Base-by-base conservation (phyloP, 2,329 filamentous ascomycete species). In the Ophiobolus disseminans region DNA sequence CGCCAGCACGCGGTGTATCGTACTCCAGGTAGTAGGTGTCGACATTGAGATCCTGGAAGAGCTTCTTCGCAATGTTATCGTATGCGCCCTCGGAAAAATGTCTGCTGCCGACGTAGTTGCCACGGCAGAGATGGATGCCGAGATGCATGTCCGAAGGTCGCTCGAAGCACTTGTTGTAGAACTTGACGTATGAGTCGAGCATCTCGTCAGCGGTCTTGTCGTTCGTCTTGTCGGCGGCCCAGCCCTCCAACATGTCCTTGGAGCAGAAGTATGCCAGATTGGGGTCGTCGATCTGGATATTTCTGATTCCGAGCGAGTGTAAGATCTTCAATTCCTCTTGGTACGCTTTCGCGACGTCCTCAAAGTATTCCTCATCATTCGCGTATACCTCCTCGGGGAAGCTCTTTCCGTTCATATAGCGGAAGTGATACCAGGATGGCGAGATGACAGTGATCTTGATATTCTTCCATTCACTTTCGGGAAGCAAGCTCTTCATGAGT, bases 181-280 rank as follows among this genome's bases (percentile, higher is more conserved):
- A 83, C 53, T 81, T 78, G 69, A 92, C 88, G 74, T 92, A 92
- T 21, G 86, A 83, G 60, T 90, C 86, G 17, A 92, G 82, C 35
- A 90, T 84, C 58, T 86, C 84, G 38, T 89, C 87, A 5, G 87
- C 82, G 1, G 82, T 82, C 69, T 85, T 83, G 43, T 82, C 82
- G 68, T 91, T 90, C 61, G 85, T 80, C 38, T 80, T 73, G 67
- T 91, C 88, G 11, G 81, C 81, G 44, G 82, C 60, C 70, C 70
- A 73, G 34, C 70, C 70, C 16, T 67, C 68, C 47, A 73, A 49
- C 68, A 72, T 72, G 22, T 67, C 55, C 32, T 72, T 54, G 3
- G 70, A 73, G 59, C 70, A 73, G 55, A 73, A 73, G 50, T 72
- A 76, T 5, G 76, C 76, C n/a, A 79, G 65, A 39, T 78, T 78